These are phyloP conservation scores for Penicillium sp. DNA, from an alignment of 2,329 filamentous ascomycete species.

Conservation along the genomic window DNA sequence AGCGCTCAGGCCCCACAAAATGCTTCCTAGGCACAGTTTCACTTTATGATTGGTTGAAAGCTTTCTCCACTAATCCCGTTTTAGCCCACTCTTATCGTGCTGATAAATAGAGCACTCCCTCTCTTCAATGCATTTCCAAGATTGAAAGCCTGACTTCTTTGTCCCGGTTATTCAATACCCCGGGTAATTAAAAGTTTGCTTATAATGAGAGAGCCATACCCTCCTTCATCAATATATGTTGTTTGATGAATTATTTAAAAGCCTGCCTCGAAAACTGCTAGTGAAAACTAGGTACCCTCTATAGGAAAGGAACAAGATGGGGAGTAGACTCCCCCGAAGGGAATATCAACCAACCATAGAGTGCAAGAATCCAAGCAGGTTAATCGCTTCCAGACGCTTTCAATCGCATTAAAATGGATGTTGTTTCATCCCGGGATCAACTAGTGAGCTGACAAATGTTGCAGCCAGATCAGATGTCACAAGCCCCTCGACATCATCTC, in stretches of 20 bases:
- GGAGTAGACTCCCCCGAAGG: neutral
- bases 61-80: neutral
- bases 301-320: neutral
- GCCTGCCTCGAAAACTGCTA: neutral
- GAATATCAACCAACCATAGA: neutral
- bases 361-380: neutral
- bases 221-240: neutral
- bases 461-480: neutral
- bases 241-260: neutral
- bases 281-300: neutral
- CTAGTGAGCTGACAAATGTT: neutral
- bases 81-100: neutral
- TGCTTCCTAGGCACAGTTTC: rapidly evolving
- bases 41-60: neutral
- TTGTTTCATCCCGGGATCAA: neutral
- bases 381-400: neutral
- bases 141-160: neutral
- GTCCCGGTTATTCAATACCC: neutral
- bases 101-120: neutral
- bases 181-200: neutral
- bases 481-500: neutral
- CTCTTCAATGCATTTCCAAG: neutral
- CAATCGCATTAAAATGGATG: neutral
- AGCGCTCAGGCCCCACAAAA: neutral
- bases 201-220: neutral